Percentiles rank a stretch among this genome's conserved stretches.
phyloP scores from a whole-genome alignment of 164 flowering plant genomes.

The Stephania cephalantha region DNA sequence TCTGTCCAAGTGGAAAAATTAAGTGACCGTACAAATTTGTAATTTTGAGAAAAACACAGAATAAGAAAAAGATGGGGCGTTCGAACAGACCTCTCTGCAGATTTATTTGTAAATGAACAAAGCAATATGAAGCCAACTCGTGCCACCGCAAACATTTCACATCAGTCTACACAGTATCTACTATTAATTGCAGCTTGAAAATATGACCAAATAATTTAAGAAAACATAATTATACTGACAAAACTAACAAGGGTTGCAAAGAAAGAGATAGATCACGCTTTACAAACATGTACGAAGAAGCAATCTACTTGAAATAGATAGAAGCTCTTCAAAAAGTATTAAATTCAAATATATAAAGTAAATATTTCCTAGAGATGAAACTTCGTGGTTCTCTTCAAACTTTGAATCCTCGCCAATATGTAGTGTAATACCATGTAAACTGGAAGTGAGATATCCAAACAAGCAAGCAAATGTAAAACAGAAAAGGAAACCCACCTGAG shows the following conservation, averaged over 20 bases:
- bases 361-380: too few species aligned
- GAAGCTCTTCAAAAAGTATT: background rate
- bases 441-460: background rate
- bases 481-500: conserved; percentile 56
- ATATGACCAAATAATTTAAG: background rate
- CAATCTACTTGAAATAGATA: too few species aligned
- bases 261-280: too few species aligned
- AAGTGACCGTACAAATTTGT: too few species aligned
- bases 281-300: too few species aligned
- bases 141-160: background rate
- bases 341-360: too few species aligned
- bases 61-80: background rate
- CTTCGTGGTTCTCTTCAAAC: background rate
- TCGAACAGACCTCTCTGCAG: background rate
- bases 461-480: background rate
- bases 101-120: background rate
- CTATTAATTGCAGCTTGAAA: background rate
- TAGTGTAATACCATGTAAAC: conserved; percentile 5
- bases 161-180: background rate
- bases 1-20: too few species aligned
- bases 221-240: background rate
- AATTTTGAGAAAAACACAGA: background rate
- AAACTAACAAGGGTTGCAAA: background rate
- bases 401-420: background rate
- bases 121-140: background rate